Percentiles rank a stretch among this genome's conserved stretches.
phyloP scores from a whole-genome alignment of 2,329 filamentous ascomycete species.

The Fusarium luffae region DNA sequence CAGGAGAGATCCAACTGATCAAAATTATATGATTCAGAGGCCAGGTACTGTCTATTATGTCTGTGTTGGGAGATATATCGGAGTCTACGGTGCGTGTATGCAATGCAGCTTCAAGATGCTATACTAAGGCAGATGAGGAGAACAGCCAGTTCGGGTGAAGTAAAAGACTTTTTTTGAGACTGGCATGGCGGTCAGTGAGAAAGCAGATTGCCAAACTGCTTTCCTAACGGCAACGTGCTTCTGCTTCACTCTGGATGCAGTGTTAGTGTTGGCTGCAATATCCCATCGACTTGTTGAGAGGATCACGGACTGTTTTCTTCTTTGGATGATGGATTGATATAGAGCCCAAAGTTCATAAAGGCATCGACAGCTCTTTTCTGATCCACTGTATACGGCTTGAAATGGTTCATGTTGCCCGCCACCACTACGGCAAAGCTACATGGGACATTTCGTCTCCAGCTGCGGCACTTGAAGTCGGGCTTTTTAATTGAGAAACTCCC shows the following conservation, averaged over 20 bases:
- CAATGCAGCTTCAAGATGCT: background rate
- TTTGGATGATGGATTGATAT: background rate
- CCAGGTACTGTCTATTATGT: background rate
- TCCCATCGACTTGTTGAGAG: background rate
- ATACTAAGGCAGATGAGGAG: background rate
- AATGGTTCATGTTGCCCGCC: background rate
- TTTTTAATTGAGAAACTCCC: background rate
- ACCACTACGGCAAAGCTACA: background rate
- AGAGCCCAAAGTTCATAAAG: background rate
- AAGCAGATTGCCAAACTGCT: background rate
- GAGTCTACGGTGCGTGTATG: background rate
- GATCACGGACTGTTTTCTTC: background rate
- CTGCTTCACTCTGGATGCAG: slow-evolving; percentile 6
- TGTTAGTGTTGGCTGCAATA: slow-evolving; percentile 5
- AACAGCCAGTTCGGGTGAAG: background rate
- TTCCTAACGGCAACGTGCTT: slow-evolving; percentile 1
- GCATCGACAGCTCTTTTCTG: background rate
- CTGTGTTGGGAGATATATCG: background rate
- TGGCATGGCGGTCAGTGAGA: background rate
- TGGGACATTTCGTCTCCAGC: background rate
- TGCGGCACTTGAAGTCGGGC: background rate
- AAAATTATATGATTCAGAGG: background rate
- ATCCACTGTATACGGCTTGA: too few relatives aligned
- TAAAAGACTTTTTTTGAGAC: background rate
- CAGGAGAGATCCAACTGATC: background rate